Evolutionary conservation across 2,329 filamentous ascomycete species (phyloP).

Genomic region (Chaetomium globosum): DNA sequence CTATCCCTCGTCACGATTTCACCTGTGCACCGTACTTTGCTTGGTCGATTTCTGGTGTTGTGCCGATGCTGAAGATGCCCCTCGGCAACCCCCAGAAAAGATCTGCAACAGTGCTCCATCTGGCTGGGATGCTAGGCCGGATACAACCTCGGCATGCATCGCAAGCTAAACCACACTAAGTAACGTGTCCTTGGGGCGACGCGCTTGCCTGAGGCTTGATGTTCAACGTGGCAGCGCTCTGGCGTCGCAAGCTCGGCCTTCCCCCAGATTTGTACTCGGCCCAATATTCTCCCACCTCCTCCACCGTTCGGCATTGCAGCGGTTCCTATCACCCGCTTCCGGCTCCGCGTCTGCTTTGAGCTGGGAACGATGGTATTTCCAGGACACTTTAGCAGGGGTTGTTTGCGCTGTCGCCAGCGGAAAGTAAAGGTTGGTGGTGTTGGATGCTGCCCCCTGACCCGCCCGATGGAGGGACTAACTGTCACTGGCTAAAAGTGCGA

Average conservation of each 20-base stretch:
- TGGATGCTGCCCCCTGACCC: background rate
- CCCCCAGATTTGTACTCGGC: background rate
- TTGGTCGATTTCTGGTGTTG: background rate
- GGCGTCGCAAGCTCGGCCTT: background rate
- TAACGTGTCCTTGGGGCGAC: background rate
- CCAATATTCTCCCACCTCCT: slow-evolving; percentile 9
- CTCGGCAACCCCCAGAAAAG: background rate
- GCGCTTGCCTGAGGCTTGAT: background rate
- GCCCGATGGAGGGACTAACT: background rate
- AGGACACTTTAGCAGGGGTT: slow-evolving; percentile 23
- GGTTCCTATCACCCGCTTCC: slow-evolving; percentile 1
- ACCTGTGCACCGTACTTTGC: background rate
- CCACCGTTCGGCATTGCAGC: slow-evolving; percentile 1
- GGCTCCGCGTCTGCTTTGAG: background rate
- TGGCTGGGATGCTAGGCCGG: background rate
- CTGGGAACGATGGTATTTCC: slow-evolving; percentile 20
- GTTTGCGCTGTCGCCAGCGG: slow-evolving; percentile 24
- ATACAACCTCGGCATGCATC: slow-evolving; percentile 11
- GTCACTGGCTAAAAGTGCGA: slow-evolving; percentile 38
- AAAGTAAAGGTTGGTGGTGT: slow-evolving; percentile 24
- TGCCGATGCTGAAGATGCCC: background rate
- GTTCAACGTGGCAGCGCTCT: background rate
- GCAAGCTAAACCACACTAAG: slow-evolving; percentile 16
- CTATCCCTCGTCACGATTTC: background rate
- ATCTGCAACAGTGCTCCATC: background rate